Evolutionary conservation across 2,329 filamentous ascomycete genomes (phyloP).

Genomic region (Podosphaera fusca): DNA sequence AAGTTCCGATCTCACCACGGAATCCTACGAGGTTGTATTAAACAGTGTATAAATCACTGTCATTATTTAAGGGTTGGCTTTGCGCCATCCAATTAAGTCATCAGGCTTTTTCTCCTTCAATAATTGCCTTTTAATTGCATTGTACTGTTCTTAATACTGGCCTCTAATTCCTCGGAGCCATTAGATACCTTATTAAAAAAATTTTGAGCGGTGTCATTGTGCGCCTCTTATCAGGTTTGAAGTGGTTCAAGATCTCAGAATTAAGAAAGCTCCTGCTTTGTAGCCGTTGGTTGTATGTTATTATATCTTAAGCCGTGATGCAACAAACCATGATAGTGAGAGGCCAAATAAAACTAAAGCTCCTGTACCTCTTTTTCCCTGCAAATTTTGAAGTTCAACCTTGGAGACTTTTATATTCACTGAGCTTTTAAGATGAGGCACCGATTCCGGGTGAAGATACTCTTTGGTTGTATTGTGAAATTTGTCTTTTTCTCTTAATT

Average conservation of each 20-base stretch:
- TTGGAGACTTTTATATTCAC: conserved; percentile 28
- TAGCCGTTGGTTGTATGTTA: neutral
- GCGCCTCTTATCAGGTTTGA: neutral
- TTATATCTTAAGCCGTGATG: conserved; percentile 23
- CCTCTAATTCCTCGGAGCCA: too few species aligned
- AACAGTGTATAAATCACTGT: too few species aligned
- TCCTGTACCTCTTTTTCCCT: conserved; percentile 40
- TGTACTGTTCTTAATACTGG: too few species aligned
- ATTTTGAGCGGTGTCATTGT: too few species aligned
- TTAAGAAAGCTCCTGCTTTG: neutral
- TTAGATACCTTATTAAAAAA: too few species aligned
- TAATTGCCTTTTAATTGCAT: too few species aligned
- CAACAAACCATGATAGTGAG: conserved; percentile 32
- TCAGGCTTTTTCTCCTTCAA: too few species aligned
- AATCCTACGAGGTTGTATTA: too few species aligned
- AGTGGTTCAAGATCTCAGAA: neutral
- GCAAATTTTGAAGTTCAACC: conserved; percentile 42
- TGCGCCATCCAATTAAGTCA: too few species aligned
- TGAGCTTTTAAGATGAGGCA: conserved; percentile 3
- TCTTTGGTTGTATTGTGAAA: conserved; percentile 9
- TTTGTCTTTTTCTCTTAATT: conserved; percentile 20
- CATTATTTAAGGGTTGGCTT: too few species aligned
- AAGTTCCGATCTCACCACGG: too few species aligned
- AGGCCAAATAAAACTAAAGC: conserved; percentile 38
- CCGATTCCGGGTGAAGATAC: conserved; percentile 7